These are phyloP conservation scores for Pleodorina starrii DNA, from an alignment of 139 green algal species.

Conservation along the genomic window DNA sequence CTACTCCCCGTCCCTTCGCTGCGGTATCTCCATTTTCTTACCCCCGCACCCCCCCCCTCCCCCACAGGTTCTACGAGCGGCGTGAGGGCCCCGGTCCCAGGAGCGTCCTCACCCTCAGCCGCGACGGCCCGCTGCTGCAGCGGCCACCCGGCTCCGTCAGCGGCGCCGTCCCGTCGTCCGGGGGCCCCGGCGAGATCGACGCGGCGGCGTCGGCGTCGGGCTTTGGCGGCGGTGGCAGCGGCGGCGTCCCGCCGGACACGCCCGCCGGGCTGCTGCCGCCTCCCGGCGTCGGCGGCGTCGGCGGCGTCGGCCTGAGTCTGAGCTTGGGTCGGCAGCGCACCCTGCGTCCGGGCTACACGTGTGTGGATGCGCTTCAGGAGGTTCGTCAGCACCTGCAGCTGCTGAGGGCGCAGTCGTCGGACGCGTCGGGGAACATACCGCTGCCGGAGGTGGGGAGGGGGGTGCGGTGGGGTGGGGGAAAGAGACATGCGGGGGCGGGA, in stretches of 20 bases:
- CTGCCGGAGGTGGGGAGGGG: not conserved
- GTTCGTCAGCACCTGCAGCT: conserved; percentile 12
- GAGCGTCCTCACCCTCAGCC: not conserved
- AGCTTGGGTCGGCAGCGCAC: too few species aligned
- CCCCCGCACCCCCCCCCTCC: not conserved
- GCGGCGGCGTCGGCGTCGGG: not conserved
- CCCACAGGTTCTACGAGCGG: conserved; percentile 23
- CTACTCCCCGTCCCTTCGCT: not conserved
- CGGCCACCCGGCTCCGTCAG: not conserved
- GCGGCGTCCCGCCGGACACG: too few species aligned
- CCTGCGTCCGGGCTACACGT: not conserved
- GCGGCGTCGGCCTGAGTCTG: too few species aligned
- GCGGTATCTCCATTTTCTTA: not conserved
- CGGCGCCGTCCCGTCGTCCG: not conserved
- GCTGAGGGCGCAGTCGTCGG: conserved; percentile 9
- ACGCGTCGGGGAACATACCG: not conserved
- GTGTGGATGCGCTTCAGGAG: not conserved
- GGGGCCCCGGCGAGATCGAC: not conserved
- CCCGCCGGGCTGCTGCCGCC: too few species aligned
- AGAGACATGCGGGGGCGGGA: too few species aligned
- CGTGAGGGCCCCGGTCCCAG: not conserved
- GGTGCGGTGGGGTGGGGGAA: too few species aligned
- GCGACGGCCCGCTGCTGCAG: not conserved
- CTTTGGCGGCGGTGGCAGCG: not conserved
- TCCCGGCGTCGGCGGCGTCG: not conserved